A percentile compares a stretch with the other conserved stretches of the same genome.
Evolutionary conservation across 352 stramenopile species (phyloP).

Genomic region (Pseudoperonospora humuli): DNA sequence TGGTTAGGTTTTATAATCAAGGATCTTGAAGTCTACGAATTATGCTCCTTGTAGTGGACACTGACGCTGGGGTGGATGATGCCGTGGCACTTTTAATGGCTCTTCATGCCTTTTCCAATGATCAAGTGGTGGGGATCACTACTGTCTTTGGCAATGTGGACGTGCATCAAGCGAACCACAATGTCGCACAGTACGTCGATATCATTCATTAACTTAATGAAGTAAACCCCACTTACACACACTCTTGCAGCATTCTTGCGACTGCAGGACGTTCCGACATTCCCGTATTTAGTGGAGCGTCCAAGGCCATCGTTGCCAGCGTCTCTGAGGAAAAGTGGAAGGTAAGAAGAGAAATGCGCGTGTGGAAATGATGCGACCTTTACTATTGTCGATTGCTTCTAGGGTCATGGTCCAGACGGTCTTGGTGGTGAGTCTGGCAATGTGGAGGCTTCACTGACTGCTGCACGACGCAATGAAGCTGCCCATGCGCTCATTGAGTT

Average conservation of each 20-base stretch:
- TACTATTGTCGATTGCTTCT: neutral
- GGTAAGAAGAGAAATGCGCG: conserved; percentile 11
- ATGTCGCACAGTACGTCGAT: conserved; percentile 57
- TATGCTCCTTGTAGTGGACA: conserved; percentile 64
- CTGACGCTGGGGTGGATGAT: conserved; percentile 75
- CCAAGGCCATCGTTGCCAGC: conserved; percentile 55
- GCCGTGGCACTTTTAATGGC: conserved; percentile 66
- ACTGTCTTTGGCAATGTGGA: conserved; percentile 83
- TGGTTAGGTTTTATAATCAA: neutral
- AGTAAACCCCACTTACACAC: neutral
- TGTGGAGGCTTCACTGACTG: conserved; percentile 19
- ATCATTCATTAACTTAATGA: neutral
- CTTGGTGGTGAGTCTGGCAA: conserved; percentile 50
- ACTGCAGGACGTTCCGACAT: conserved; percentile 40
- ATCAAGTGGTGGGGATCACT: conserved; percentile 57
- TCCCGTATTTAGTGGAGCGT: conserved; percentile 53
- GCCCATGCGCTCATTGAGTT: conserved; percentile 61
- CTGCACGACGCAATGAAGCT: conserved; percentile 47
- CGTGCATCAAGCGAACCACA: conserved; percentile 75
- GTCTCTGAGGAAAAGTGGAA: conserved; percentile 58
- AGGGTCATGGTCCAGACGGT: conserved; percentile 68
- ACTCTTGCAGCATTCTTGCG: conserved; percentile 48
- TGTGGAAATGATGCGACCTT: neutral
- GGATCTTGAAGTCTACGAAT: neutral
- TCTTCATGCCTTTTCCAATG: conserved; percentile 48